Evolutionary conservation across 805 yeast genomes (phyloP), one percentile per base, ranked within the genome.

Genomic region (Pichia nanzhaoensis): DNA sequence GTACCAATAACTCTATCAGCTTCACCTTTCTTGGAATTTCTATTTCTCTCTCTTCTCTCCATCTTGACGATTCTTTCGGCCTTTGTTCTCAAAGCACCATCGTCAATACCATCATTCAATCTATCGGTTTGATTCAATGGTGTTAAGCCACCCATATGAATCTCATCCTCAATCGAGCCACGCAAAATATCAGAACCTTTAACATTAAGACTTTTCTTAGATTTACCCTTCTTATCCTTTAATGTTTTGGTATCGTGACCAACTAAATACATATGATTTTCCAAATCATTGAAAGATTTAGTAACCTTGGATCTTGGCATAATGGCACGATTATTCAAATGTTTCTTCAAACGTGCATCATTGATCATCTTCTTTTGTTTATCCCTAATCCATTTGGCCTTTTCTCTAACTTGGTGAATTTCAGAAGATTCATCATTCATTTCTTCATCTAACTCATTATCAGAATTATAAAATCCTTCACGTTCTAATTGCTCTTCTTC

Each of bases 381-480:
- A 64, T 88, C 80, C 69, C 99, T 83, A 58, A 93, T 89, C 98
- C 98, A 93, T 46, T 67, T 72, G 24, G 99, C 99, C 70, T 93
- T 93, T 53, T 81, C 89, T 55, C 74, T 77, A 42, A 93, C 74
- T 43, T 82, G 87, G 45, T 75, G 81, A 34, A 70, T 47, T 55
- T 81, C 89, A 47, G 41, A 38, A 8, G 14, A 8, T 37, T 80
- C 85, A 34, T 68, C 69, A 46, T 70, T 10, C 28, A 24, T 24
- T 24, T 24, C 73, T 48, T 74, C 80, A 55, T 77, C 85, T 42
- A 73, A 69, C 43, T 76, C 80, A 43, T 78, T 77, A 59, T 90
- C 96, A 30, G 95, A 82, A 56, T 88, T 95, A 66, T 93, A 93
- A 72, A 93, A 93, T 27, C 99, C 99, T 69, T 90, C 96, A 40